Evolutionary conservation across 1,139 yeast species (phyloP).

Genomic region (Geotrichum cucujoidarum): DNA sequence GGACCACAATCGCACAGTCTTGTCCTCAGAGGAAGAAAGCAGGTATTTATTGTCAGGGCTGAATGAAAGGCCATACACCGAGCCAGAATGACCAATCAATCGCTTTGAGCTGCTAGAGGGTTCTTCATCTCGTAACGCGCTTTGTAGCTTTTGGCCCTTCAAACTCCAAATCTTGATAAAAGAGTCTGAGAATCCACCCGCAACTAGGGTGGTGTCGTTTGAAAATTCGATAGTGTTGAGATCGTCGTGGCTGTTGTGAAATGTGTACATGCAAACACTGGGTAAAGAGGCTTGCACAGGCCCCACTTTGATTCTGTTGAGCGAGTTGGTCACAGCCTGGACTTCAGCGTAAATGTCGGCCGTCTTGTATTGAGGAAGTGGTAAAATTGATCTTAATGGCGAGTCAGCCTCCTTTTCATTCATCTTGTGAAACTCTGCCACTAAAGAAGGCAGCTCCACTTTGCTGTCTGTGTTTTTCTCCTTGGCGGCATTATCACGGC

Average conservation of each 20-base stretch:
- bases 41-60: conserved; percentile 85
- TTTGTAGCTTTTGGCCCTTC: conserved; percentile 77
- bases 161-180: conserved; percentile 87
- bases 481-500: conserved; percentile 48
- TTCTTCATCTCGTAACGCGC: conserved; percentile 59
- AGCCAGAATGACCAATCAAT: conserved; percentile 88
- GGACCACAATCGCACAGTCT: conserved; percentile 90
- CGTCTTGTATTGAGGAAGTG: conserved; percentile 79
- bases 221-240: conserved; percentile 81
- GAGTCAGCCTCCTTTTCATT: conserved; percentile 52
- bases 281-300: conserved; percentile 78
- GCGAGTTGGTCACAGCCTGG: conserved; percentile 71
- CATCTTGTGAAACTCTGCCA: conserved; percentile 45
- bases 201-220: conserved; percentile 79
- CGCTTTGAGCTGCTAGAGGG: conserved; percentile 46
- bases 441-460: conserved; percentile 35
- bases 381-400: conserved; percentile 69
- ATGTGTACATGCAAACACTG: conserved; percentile 95
- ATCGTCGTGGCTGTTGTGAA: conserved; percentile 89
- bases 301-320: conserved; percentile 63
- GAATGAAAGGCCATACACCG: conserved; percentile 85
- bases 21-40: conserved; percentile 83
- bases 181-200: conserved; percentile 93
- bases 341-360: conserved; percentile 76
- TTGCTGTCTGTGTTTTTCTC: conserved; percentile 14